These are phyloP conservation scores for Polyporus arcularius DNA, from an alignment of 768 basidiomycete genomes.

Conservation along the genomic window DNA sequence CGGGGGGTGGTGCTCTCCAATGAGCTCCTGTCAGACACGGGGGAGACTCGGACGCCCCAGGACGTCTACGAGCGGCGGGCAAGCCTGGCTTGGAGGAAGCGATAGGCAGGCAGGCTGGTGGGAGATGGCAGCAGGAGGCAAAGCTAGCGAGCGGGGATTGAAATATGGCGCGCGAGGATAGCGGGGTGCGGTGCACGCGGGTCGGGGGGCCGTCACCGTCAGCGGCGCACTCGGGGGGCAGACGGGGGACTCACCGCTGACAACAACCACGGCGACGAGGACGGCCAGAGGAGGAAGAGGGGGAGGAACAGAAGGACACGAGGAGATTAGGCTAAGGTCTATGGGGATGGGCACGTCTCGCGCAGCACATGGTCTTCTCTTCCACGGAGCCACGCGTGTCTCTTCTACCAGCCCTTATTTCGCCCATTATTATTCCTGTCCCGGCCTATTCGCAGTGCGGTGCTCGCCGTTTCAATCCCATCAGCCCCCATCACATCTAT, in stretches of 20 bases:
- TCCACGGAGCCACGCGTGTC: constrained; percentile 24
- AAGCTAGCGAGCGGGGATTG: constrained; percentile 28
- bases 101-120: constrained; percentile 29
- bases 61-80: constrained; percentile 28
- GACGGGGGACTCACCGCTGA: constrained; percentile 9
- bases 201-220: not conserved
- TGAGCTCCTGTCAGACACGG: constrained; percentile 17
- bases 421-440: constrained; percentile 13
- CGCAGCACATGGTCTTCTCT: constrained; percentile 24
- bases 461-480: constrained; percentile 14
- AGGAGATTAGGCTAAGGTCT: constrained; percentile 16
- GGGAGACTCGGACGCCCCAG: constrained; percentile 25
- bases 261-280: constrained; percentile 13
- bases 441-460: constrained; percentile 14
- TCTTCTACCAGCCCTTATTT: constrained; percentile 12
- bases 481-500: constrained; percentile 15
- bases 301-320: constrained; percentile 14
- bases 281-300: constrained; percentile 15
- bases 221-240: not conserved
- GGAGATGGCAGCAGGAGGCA: constrained; percentile 30
- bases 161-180: constrained; percentile 24
- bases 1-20: constrained; percentile 12
- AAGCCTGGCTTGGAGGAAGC: constrained; percentile 30
- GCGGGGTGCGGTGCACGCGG: not conserved
- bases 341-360: constrained; percentile 15